phyloP scores from a whole-genome alignment of 192 early-diverging fungal genomes.

The Umbelopsis isabellina region DNA sequence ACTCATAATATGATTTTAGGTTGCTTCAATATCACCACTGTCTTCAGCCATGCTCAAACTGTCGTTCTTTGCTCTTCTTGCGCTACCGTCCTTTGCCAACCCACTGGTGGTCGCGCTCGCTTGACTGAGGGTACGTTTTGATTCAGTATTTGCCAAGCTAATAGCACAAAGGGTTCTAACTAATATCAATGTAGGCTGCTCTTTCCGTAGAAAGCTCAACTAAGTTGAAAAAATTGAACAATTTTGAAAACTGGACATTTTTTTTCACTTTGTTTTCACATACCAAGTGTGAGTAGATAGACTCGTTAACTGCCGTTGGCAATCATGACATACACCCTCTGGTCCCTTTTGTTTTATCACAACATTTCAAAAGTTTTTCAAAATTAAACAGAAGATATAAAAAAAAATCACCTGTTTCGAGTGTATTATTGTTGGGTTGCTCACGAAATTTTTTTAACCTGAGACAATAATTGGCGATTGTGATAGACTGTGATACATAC shows the following conservation, averaged over 20 bases:
- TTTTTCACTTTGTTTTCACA: conserved; percentile 17
- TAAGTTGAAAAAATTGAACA: conserved; percentile 17
- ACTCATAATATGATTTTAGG: conserved; percentile 41
- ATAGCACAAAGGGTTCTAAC: not conserved
- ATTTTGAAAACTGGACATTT: not conserved
- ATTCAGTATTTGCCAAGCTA: not conserved
- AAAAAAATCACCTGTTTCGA: not conserved
- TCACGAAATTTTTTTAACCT: not conserved
- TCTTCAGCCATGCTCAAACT: conserved; percentile 99
- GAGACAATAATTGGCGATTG: not conserved
- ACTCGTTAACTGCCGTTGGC: not conserved
- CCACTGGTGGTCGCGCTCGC: conserved; percentile 97
- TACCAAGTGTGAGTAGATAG: conserved; percentile 16
- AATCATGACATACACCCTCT: conserved; percentile 6
- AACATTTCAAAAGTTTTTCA: conserved; percentile 2
- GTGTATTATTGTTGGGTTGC: not conserved
- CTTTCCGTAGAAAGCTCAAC: conserved; percentile 40
- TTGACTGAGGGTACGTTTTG: conserved; percentile 82
- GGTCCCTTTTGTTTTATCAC: not conserved
- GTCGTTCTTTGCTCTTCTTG: conserved; percentile 96
- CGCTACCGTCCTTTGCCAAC: conserved; percentile 97
- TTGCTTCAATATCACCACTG: conserved; percentile 97
- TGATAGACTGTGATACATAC: not conserved
- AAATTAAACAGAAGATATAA: conserved; percentile 2
- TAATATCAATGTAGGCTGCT: conserved; percentile 5